phyloP scores from a whole-genome alignment of 768 basidiomycete species.

The Glaciozyma antarctica region DNA sequence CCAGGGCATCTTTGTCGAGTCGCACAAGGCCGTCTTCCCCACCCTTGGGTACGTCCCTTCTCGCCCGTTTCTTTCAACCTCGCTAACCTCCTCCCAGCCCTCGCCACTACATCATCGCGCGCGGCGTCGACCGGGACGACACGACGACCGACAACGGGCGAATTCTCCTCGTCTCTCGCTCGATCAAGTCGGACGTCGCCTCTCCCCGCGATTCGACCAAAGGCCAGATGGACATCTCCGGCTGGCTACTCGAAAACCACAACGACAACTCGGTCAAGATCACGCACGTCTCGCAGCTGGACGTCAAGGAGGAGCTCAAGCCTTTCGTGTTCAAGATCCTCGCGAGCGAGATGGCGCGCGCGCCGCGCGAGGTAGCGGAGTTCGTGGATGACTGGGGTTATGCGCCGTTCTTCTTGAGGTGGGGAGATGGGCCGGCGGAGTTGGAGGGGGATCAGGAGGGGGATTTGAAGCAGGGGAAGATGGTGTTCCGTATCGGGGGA shows the following conservation, averaged over 20 bases:
- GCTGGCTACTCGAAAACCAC: slow-evolving; percentile 7
- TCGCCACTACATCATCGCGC: slow-evolving; percentile 12
- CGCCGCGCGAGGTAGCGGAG: slow-evolving; percentile 11
- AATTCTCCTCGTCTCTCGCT: slow-evolving; percentile 20
- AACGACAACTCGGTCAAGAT: slow-evolving; percentile 1
- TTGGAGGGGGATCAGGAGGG: slow-evolving; percentile 6
- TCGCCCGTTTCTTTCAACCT: background rate
- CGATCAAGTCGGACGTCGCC: background rate
- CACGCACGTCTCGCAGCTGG: slow-evolving; percentile 10
- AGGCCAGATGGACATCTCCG: slow-evolving; percentile 8
- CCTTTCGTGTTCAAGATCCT: slow-evolving; percentile 24
- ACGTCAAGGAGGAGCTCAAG: background rate
- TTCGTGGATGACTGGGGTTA: slow-evolving; percentile 24
- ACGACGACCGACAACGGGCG: slow-evolving; percentile 11
- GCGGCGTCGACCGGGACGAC: slow-evolving; percentile 22
- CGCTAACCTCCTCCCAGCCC: slow-evolving; percentile 1
- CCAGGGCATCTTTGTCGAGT: slow-evolving; percentile 18
- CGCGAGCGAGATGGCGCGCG: slow-evolving; percentile 12
- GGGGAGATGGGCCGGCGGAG: slow-evolving; percentile 17
- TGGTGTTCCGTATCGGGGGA: slow-evolving; percentile 13
- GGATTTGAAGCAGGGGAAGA: slow-evolving; percentile 2
- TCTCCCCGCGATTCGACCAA: slow-evolving; percentile 5
- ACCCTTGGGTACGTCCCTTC: slow-evolving; percentile 6
- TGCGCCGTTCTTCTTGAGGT: slow-evolving; percentile 21
- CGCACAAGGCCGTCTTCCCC: slow-evolving; percentile 29